Evolutionary conservation across 228 moss, liverwort and hornwort species (phyloP).

Genomic region (Sphagnum magellanicum): DNA sequence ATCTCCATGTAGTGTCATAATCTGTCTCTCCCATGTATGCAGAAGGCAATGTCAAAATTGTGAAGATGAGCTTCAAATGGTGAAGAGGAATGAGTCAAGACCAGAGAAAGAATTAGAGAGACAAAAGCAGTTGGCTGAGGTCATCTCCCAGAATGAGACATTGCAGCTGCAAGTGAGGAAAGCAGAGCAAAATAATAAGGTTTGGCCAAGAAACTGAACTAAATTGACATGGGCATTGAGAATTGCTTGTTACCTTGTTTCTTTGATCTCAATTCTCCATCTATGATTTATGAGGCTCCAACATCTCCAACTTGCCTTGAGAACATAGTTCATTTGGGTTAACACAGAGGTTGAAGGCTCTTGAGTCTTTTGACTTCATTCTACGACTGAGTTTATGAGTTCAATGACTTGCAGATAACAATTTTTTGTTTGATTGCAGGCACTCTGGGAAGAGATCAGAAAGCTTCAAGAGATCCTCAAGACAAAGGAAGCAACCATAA

Average conservation of each 20-base stretch:
- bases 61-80: slow-evolving; percentile 55
- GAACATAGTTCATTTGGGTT: neutral
- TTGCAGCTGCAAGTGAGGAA: slow-evolving; percentile 45
- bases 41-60: slow-evolving; percentile 63
- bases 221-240: neutral
- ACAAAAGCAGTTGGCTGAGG: slow-evolving; percentile 43
- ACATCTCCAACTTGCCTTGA: neutral
- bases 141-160: slow-evolving; percentile 55
- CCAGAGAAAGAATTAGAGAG: slow-evolving; percentile 34
- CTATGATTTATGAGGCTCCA: no score
- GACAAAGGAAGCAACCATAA: slow-evolving; percentile 43
- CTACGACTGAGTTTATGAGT: neutral
- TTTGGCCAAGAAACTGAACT: slow-evolving; percentile 3
- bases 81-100: slow-evolving; percentile 30
- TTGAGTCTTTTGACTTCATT: neutral
- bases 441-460: slow-evolving; percentile 32
- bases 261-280: neutral
- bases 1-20: neutral
- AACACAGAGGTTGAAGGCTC: neutral
- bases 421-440: slow-evolving; percentile 24
- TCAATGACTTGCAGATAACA: neutral
- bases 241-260: neutral
- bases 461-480: slow-evolving; percentile 36
- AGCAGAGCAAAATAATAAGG: slow-evolving; percentile 50
- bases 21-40: slow-evolving; percentile 1